Evolutionary conservation across 805 yeast species (phyloP), one percentile per base, ranked within the genome.

Genomic region (Brettanomyces custersianus): DNA sequence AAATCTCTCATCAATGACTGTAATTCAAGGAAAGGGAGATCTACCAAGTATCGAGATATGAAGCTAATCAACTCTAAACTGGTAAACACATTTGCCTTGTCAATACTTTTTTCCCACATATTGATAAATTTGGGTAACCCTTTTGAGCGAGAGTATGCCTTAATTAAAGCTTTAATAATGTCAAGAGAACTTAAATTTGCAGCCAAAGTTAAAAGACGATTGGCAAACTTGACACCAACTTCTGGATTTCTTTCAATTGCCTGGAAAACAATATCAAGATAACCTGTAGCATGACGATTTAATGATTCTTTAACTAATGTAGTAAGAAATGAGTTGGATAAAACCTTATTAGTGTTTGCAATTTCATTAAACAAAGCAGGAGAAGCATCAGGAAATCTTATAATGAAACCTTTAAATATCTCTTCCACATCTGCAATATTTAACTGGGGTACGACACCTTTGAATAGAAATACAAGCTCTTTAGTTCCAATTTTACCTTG

Each of bases 161-260:
- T 55, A 33, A 57, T 36, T 11, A 55, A 24, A 3, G 45, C 37
- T 21, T 30, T 19, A 7, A 17, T 17, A 18, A 20, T 17, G 15
- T 19, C 12, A 12, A 30, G 15, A 4, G 48, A 8, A 6, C 23
- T 20, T 10, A 29, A 16, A 7, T 30, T 25, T 11, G 12, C 16
- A 8, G 13, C 13, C 16, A 35, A 32, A 4, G 41, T 11, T 36
- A 68, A 45, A 3, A 70, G 59, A 12, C 49, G 41, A 3, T 54
- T 49, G n/a, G 64, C 48, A 38, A 66, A 63, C 20, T 64, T 54
- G 12, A 71, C 57, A n/a, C 80, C 78, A 35, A 80, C 58, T 38
- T 75, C 80, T 3, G 74, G 62, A 52, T 79, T 80, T 36, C 78
- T 62, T 20, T 62, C 62, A 11, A 79, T 47, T 4, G 79, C 55